Evolutionary conservation across 805 yeast genomes (phyloP).

Genomic region (Ogataea nakhonphanomensis): DNA sequence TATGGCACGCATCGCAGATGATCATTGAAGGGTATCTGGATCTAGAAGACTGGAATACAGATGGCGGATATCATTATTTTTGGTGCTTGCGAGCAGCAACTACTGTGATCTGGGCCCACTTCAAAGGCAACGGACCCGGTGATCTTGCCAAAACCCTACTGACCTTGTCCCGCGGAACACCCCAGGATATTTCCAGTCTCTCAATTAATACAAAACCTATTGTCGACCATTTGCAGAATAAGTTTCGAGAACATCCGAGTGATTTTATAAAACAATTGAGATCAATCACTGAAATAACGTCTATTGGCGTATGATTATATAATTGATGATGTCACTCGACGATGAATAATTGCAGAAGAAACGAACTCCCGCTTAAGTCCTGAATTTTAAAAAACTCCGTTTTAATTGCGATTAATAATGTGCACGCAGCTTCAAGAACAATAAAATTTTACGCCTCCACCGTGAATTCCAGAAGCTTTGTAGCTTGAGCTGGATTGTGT

Average conservation of each 20-base stretch:
- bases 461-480: background rate
- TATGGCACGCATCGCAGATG: constrained; percentile 16
- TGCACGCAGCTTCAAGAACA: background rate
- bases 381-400: background rate
- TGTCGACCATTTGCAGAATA: background rate
- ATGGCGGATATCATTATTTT: constrained; percentile 15
- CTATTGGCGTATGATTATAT: too few relatives aligned
- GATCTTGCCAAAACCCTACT: constrained; percentile 9
- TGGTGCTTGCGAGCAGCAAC: constrained; percentile 18
- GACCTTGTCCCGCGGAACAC: constrained; percentile 7
- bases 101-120: constrained; percentile 10
- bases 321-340: too few relatives aligned
- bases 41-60: constrained; percentile 17
- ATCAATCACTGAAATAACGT: background rate
- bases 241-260: background rate
- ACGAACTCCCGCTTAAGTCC: background rate
- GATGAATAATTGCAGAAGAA: background rate
- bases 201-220: constrained; percentile 4
- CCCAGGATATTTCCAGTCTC: constrained; percentile 1
- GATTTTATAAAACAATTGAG: background rate
- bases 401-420: background rate
- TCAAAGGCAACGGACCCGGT: constrained; percentile 3
- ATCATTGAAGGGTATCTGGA: constrained; percentile 15
- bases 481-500: background rate
- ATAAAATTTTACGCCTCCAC: too few relatives aligned